Conservation (phyloP, 345 rosid species). For the Acer saccharum region DNA sequence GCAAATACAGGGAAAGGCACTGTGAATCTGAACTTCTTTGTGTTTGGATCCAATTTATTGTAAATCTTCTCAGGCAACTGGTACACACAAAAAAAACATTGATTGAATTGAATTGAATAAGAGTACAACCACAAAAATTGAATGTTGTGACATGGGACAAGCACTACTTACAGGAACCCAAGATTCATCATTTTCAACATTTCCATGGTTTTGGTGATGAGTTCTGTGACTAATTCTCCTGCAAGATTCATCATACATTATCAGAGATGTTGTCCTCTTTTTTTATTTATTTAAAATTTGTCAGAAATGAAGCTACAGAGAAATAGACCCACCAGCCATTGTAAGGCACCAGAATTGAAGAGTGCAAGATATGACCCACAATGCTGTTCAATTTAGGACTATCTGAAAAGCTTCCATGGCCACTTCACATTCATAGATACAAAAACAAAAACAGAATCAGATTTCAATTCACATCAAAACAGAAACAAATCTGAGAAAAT, state of each 20-base stretch:
- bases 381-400: constrained; percentile 55
- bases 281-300: no score
- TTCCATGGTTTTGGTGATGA: constrained; percentile 89
- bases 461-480: constrained; percentile 11
- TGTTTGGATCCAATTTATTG: constrained; percentile 37
- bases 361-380: constrained; percentile 74
- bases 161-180: constrained; percentile 70
- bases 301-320: background rate
- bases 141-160: constrained; percentile 7
- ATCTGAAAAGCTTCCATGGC: constrained; percentile 86
- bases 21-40: constrained; percentile 56
- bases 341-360: constrained; percentile 83
- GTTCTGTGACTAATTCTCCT: constrained; percentile 94
- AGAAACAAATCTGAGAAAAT: background rate
- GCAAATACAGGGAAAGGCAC: constrained; percentile 70
- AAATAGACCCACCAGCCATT: constrained; percentile 67
- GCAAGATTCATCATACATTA: constrained; percentile 6
- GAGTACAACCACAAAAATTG: background rate
- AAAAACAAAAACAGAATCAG: constrained; percentile 10
- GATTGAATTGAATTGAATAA: background rate
- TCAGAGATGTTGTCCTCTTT: background rate
- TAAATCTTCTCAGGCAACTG: constrained; percentile 68
- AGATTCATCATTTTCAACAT: constrained; percentile 83
- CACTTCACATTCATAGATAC: constrained; percentile 48
- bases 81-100: background rate